Evolutionary conservation across 768 basidiomycete genomes (phyloP), one percentile per base, ranked within the genome.

Genomic region (Amanita pseudoporphyria): DNA sequence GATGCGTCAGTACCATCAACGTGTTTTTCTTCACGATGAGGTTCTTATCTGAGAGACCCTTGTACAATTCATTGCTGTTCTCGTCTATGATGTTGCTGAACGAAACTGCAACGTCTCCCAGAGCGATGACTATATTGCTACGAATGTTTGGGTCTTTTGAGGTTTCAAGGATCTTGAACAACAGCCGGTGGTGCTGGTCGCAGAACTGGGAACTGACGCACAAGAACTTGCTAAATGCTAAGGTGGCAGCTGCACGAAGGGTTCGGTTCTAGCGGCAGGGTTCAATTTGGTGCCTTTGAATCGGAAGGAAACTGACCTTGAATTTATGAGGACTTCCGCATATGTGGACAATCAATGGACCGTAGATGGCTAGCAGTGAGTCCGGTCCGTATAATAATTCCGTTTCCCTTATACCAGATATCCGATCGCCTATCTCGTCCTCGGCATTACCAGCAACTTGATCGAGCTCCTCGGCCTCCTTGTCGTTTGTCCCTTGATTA

Each of bases 1-100:
- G 69, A 64, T 97, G 92, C 9, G 93, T 95, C 49, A 98, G 73
- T 26, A 98, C 96, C 95, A 98, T 98, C 39, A 99, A 76, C 31
- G 95, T 96, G 67, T 98, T 98, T 76, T 98, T 98, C 81, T 98
- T 99, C 55, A 99, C 95, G 35, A 85, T 78, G 9, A 90, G 67
- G 57, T 95, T 79, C 35, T 70, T 71, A 63, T 99, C 96, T 9
- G 88, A 85, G 31, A 98, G 77, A 2, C 95, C 95, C 60, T 85
- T 87, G 72, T 98, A 99, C 2, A 99, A 72, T 57, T 93, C 87
- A 58, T 92, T 87, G 67, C 86, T 90, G 71, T 95, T 96, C 71
- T 99, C 94, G 65, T 98, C 95, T 55, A 99, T 81, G 66, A 99
- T 89, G 53, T 70, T 92, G 64, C 90, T 93, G 74, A 98, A 98